Evolutionary conservation across 345 rosid species (phyloP).

Genomic region (Camelina neglecta): DNA sequence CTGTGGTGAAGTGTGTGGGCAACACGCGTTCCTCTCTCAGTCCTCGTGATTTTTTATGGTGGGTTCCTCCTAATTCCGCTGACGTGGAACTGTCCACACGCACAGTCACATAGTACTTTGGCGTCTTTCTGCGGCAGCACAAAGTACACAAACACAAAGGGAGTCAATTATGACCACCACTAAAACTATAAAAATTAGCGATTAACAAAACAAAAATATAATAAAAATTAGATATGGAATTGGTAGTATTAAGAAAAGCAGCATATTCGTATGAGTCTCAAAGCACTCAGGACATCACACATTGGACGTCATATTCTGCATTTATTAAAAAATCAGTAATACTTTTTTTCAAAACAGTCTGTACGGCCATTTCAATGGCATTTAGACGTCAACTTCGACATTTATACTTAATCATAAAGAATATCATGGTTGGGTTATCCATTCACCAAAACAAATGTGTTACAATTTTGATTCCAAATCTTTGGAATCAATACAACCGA

Average conservation of each 20-base stretch:
- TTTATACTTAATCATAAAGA: too few species aligned
- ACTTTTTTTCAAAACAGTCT: not conserved
- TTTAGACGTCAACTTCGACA: not conserved
- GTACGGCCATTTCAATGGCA: not conserved
- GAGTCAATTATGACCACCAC: constrained; percentile 13
- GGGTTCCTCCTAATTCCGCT: constrained; percentile 15
- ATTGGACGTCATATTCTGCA: not conserved
- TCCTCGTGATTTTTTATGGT: constrained; percentile 18
- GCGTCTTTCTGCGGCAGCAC: too few species aligned
- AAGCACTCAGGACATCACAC: not conserved
- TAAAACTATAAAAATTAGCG: not conserved
- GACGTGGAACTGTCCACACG: constrained; percentile 29
- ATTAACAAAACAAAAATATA: not conserved
- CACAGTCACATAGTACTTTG: too few species aligned
- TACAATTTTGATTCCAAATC: not conserved
- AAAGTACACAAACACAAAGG: not conserved
- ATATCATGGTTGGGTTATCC: too few species aligned
- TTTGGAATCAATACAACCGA: not conserved
- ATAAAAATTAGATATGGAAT: not conserved
- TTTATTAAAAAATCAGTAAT: not conserved
- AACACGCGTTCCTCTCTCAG: constrained; percentile 32
- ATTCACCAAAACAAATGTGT: too few species aligned
- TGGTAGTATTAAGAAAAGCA: not conserved
- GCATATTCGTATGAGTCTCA: not conserved
- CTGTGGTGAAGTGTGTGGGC: constrained; percentile 14